Evolutionary conservation across 495 filamentous ascomycete genomes (phyloP).

Genomic region (Aspergillus bridgeri): DNA sequence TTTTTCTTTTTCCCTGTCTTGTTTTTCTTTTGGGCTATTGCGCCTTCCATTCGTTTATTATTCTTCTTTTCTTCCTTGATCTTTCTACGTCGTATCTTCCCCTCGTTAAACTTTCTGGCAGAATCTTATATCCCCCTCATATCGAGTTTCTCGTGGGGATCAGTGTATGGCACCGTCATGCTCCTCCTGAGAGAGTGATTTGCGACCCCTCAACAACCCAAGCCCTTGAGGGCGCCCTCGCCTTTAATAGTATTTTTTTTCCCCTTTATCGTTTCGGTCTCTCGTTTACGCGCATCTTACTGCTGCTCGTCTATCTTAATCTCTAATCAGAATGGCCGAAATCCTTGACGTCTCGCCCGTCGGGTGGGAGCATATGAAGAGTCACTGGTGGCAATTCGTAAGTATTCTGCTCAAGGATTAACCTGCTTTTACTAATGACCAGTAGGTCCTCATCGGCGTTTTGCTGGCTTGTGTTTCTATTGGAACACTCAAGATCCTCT

Average conservation of each 20-base stretch:
- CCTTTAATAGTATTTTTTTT: neutral
- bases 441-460: slow-evolving; percentile 38
- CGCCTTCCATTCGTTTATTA: neutral
- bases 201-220: neutral
- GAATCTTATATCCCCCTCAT: neutral
- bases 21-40: neutral
- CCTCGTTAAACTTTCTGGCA: neutral
- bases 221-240: slow-evolving; percentile 7
- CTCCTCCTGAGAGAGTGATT: neutral
- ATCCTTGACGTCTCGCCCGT: slow-evolving; percentile 34
- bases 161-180: slow-evolving; percentile 1
- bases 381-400: slow-evolving; percentile 46
- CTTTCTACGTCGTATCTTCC: neutral
- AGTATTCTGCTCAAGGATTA: slow-evolving; percentile 9
- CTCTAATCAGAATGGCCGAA: slow-evolving; percentile 27
- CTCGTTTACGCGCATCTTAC: slow-evolving; percentile 9
- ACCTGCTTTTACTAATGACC: slow-evolving; percentile 13
- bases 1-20: neutral
- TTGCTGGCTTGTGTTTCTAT: slow-evolving; percentile 31
- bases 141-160: neutral
- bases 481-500: slow-evolving; percentile 33
- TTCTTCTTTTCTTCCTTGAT: neutral
- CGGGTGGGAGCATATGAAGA: slow-evolving; percentile 35
- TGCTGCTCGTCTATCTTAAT: slow-evolving; percentile 10
- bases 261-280: slow-evolving; percentile 6